Evolutionary conservation across 2,329 filamentous ascomycete genomes (phyloP).

Genomic region (Chaetomiaceae sp.): DNA sequence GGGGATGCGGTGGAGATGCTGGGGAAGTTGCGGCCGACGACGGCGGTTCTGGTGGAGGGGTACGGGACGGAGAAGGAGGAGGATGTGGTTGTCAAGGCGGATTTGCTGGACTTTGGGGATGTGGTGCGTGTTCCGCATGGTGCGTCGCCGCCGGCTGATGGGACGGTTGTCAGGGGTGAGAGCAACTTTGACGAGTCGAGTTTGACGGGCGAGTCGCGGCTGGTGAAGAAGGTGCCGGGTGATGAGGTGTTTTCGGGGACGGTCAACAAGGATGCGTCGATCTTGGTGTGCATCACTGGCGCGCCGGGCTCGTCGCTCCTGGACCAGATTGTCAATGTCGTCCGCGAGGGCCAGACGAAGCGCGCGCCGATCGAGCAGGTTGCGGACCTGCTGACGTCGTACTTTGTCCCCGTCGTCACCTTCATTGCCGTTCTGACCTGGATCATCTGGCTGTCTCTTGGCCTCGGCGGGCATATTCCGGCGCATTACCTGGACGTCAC

Average conservation of each 20-base stretch:
- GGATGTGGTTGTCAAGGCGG: conserved; percentile 48
- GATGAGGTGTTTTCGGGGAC: conserved; percentile 70
- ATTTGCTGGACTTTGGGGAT: conserved; percentile 72
- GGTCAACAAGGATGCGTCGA: conserved; percentile 62
- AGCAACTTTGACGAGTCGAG: conserved; percentile 84
- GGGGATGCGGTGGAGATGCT: conserved; percentile 80
- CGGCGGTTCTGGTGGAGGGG: conserved; percentile 64
- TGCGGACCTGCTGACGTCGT: conserved; percentile 67
- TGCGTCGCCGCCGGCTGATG: conserved; percentile 80
- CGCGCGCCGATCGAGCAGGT: conserved; percentile 72
- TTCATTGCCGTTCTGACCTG: conserved; percentile 66
- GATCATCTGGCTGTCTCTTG: conserved; percentile 65
- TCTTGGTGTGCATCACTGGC: conserved; percentile 61
- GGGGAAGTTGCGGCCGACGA: conserved; percentile 70
- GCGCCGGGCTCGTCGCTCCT: conserved; percentile 68
- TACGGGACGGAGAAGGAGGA: conserved; percentile 35
- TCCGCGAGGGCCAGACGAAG: conserved; percentile 72
- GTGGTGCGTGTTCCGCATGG: conserved; percentile 72
- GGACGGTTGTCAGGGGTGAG: conserved; percentile 57
- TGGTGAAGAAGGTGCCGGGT: conserved; percentile 58
- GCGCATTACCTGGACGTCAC: conserved; percentile 50
- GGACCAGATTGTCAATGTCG: conserved; percentile 72
- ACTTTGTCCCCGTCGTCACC: conserved; percentile 72
- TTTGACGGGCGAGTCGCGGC: conserved; percentile 72
- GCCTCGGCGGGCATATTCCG: conserved; percentile 54